These are phyloP conservation scores for Penicillium chermesinum DNA, from an alignment of 495 filamentous ascomycete species.

Conservation along the genomic window DNA sequence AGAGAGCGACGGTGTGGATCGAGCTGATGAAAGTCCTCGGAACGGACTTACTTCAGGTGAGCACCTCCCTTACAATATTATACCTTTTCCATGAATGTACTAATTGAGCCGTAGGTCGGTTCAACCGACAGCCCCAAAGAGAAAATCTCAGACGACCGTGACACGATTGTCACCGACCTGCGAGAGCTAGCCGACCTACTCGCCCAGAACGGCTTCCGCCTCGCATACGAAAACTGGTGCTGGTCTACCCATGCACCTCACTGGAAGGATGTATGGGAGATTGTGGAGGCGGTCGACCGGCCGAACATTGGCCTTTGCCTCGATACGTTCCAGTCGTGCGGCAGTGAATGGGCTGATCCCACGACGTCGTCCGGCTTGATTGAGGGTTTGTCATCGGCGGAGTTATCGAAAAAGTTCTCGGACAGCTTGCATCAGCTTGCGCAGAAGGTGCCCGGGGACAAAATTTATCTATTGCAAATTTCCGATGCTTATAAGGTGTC, in stretches of 20 bases:
- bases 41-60: slow-evolving; percentile 68
- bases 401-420: slow-evolving; percentile 47
- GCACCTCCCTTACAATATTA: neutral
- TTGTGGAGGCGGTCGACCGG: slow-evolving; percentile 55
- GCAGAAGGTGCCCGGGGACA: slow-evolving; percentile 56
- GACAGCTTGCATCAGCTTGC: slow-evolving; percentile 51
- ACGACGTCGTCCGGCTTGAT: slow-evolving; percentile 59
- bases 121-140: slow-evolving; percentile 57
- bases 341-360: slow-evolving; percentile 73
- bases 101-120: slow-evolving; percentile 48
- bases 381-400: slow-evolving; percentile 29
- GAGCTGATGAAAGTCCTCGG: slow-evolving; percentile 65
- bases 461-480: slow-evolving; percentile 74
- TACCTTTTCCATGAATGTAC: too few species aligned
- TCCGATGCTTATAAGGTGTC: slow-evolving; percentile 68
- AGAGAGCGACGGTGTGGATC: slow-evolving; percentile 63
- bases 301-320: slow-evolving; percentile 71
- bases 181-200: slow-evolving; percentile 60
- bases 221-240: slow-evolving; percentile 85
- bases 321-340: slow-evolving; percentile 77
- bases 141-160: slow-evolving; percentile 44
- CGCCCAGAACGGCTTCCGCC: slow-evolving; percentile 46
- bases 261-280: slow-evolving; percentile 65
- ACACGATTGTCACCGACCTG: slow-evolving; percentile 55
- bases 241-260: slow-evolving; percentile 68